These are phyloP conservation scores for Chenopodium suecicum DNA, from an alignment of 148 eudicot genomes.

Conservation along the genomic window DNA sequence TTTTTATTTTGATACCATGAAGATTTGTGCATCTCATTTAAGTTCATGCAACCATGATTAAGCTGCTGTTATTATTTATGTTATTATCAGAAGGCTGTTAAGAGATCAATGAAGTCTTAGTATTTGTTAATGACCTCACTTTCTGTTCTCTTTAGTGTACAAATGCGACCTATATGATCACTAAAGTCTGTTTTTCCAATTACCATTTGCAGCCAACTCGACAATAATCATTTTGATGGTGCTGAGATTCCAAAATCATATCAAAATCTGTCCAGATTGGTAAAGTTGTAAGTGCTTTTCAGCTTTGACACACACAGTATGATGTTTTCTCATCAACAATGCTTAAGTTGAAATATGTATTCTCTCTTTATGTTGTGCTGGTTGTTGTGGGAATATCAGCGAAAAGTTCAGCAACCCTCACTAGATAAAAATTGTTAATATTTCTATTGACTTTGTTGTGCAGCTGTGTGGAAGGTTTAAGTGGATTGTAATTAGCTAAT, in stretches of 20 bases:
- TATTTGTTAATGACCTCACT: not conserved
- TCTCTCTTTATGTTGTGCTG: not conserved
- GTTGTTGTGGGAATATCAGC: not conserved
- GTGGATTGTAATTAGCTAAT: not conserved
- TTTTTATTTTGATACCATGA: not conserved
- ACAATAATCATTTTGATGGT: constrained; percentile 66
- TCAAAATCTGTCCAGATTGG: constrained; percentile 53
- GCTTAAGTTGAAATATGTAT: not conserved
- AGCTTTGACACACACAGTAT: not conserved
- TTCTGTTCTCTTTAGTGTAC: not conserved
- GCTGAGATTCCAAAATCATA: constrained; percentile 57
- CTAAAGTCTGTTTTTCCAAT: not conserved
- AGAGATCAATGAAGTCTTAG: not conserved
- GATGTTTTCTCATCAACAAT: not conserved
- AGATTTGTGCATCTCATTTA: not conserved
- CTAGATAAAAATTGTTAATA: too few relatives aligned
- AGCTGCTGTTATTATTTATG: not conserved
- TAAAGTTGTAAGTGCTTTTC: constrained; percentile 60
- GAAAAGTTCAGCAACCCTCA: not conserved
- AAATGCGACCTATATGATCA: constrained; percentile 6
- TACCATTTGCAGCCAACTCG: constrained; percentile 65
- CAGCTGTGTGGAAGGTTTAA: not conserved
- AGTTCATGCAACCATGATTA: constrained; percentile 1
- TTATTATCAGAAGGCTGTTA: not conserved
- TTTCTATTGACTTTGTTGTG: not conserved